Base-by-base conservation (phyloP, 345 rosid genomes). In the Eutrema yunnanense region DNA sequence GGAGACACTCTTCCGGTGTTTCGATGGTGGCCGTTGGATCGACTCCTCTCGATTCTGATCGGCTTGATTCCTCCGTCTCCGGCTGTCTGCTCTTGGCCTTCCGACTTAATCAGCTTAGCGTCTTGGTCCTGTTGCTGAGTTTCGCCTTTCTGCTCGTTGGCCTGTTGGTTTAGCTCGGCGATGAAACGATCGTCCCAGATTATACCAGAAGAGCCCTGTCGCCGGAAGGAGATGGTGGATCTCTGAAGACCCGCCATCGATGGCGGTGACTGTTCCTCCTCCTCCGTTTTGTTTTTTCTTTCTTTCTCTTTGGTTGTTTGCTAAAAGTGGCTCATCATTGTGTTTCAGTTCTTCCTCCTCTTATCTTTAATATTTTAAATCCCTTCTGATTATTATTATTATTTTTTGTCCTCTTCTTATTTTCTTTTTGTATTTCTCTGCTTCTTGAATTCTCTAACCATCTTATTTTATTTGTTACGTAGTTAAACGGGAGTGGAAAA, bases 181-280 rank as follows among this genome's bases (percentile, higher is more conserved):
- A 88, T 67, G 27, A 94, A 33, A 52, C 67, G 84, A 65, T 89
- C 97, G 52, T 94, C 96, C 98, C 97, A 94, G 5, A 94, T 86
- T 9, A 94, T 76, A 4, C 98, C 97, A 0, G 97, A 94, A 37
- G 97, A 94, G 8, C 98, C 98, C 41, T 91, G 97, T 51, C 98
- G 83, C 16, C 98, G 80, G 51, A 94, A 94, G 2, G 98, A 94
- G 27, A 83, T 79, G 32, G 83, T 85, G 70, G 98, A 94, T 88
- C 98, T 86, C 68, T 88, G 96, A 74, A 94, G 80, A 51, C 90
- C 97, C 34, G 80, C 95, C 98, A 94, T 94, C 68, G 83, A 34
- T 11, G 73, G 59, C 4, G 63, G 3, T 46, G 44, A 8, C 32
- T 68, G 56, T 71, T 65, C 57, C 12, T 74, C 57, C 12, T 74